These are phyloP conservation scores for Tetracentron sinense DNA, from an alignment of 164 flowering plant genomes.

Conservation along the genomic window DNA sequence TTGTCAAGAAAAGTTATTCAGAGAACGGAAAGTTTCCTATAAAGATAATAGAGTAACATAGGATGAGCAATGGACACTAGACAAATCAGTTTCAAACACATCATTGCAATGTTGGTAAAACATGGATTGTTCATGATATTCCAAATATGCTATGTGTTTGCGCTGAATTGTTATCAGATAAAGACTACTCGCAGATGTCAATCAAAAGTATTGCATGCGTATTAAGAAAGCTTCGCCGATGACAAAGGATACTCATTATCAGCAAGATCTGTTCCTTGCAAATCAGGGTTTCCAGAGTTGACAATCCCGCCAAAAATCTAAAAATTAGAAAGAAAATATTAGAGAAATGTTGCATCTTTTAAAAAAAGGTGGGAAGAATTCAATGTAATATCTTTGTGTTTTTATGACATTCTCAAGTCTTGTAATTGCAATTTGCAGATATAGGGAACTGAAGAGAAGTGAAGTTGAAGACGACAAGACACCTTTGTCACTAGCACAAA, in stretches of 20 bases:
- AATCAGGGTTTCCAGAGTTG: slow-evolving; percentile 63
- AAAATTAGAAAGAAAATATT: slow-evolving; percentile 10
- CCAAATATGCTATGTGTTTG: too few species aligned
- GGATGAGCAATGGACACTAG: background rate
- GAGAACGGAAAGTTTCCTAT: background rate
- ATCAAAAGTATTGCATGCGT: too few species aligned
- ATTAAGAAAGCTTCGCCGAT: slow-evolving; percentile 3
- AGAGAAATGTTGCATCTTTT: background rate
- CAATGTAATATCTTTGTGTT: background rate
- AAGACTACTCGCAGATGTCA: too few species aligned
- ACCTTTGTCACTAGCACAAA: background rate
- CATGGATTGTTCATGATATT: too few species aligned
- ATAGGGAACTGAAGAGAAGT: background rate
- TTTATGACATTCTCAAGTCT: background rate
- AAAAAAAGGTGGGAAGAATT: background rate
- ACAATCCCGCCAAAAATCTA: slow-evolving; percentile 95
- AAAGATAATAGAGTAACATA: background rate
- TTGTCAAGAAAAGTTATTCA: slow-evolving; percentile 46
- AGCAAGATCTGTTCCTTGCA: slow-evolving; percentile 56
- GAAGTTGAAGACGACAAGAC: background rate
- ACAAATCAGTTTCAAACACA: too few species aligned
- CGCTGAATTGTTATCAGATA: too few species aligned
- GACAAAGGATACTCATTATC: slow-evolving; percentile 89
- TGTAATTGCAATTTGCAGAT: background rate
- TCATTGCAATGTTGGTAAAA: too few species aligned